A percentile compares a stretch with the other conserved stretches of the same genome.
Conservation (phyloP, 2,329 filamentous ascomycete species). For the Neocatenulostroma microsporum region DNA sequence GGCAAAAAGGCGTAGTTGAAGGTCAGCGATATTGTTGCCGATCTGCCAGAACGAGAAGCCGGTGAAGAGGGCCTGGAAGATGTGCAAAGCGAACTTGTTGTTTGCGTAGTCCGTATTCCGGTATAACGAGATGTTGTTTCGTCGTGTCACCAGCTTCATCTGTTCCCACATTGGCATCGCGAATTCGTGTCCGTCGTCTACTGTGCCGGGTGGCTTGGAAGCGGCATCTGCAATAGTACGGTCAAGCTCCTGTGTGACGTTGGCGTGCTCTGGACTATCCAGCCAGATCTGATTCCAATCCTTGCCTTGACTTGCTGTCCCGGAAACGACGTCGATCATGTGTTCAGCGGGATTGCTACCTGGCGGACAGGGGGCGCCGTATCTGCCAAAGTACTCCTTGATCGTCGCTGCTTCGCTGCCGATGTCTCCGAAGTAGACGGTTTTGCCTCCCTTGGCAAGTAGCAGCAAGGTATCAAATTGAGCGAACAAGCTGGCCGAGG, state of each 20-base stretch:
- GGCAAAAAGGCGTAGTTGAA: constrained; percentile 71
- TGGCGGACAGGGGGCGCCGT: constrained; percentile 59
- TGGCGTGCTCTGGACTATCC: constrained; percentile 30
- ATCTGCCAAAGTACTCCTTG: constrained; percentile 50
- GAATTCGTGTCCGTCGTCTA: constrained; percentile 38
- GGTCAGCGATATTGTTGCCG: constrained; percentile 56
- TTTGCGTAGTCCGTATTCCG: constrained; percentile 62
- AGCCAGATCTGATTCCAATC: constrained; percentile 43
- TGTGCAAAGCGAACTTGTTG: constrained; percentile 64
- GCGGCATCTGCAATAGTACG: constrained; percentile 32
- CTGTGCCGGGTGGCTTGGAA: constrained; percentile 28
- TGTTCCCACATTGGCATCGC: constrained; percentile 38
- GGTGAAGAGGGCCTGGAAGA: constrained; percentile 69
- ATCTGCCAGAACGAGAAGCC: constrained; percentile 62
- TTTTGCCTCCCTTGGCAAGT: constrained; percentile 37
- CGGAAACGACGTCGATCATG: constrained; percentile 43
- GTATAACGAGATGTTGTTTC: constrained; percentile 53
- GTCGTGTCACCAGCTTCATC: constrained; percentile 34
- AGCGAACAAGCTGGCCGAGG: constrained; percentile 38
- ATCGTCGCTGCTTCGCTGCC: constrained; percentile 36
- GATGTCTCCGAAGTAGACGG: constrained; percentile 43
- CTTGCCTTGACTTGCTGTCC: constrained; percentile 31
- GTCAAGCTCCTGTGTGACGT: constrained; percentile 35
- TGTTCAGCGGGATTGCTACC: constrained; percentile 64
- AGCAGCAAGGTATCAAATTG: constrained; percentile 40